Conservation (phyloP, 495 filamentous ascomycete species). For the Hypoxylon intermedium region DNA sequence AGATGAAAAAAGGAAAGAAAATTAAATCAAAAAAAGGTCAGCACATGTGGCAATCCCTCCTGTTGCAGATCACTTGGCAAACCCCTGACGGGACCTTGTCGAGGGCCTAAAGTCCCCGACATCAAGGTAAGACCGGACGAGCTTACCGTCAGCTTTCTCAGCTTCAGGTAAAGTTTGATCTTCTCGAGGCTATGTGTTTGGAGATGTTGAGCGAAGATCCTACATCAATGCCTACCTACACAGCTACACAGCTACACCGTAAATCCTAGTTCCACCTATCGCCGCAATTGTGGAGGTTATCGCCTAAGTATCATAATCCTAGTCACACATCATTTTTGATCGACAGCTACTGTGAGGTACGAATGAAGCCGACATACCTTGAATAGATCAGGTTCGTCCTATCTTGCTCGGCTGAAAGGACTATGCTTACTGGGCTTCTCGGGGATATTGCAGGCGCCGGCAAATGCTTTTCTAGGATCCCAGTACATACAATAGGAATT, state of each 20-base stretch:
- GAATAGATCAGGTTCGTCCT: slow-evolving; percentile 52
- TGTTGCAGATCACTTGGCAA: slow-evolving; percentile 16
- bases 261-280: background rate
- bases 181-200: slow-evolving; percentile 10
- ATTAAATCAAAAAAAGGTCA: background rate
- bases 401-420: slow-evolving; percentile 43
- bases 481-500: no score
- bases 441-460: slow-evolving; percentile 25
- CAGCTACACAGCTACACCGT: no score
- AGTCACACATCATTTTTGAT: slow-evolving; percentile 42
- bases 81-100: slow-evolving; percentile 18
- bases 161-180: slow-evolving; percentile 33
- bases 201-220: slow-evolving; percentile 8
- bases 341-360: slow-evolving; percentile 22
- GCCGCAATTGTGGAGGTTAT: slow-evolving; percentile 27
- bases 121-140: slow-evolving; percentile 18
- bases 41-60: slow-evolving; percentile 2
- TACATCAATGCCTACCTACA: slow-evolving; percentile 12
- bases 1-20: background rate
- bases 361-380: slow-evolving; percentile 37
- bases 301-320: slow-evolving; percentile 23
- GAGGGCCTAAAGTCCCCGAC: slow-evolving; percentile 17
- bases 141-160: slow-evolving; percentile 11
- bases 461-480: slow-evolving; percentile 13
- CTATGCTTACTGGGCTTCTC: slow-evolving; percentile 20